These are phyloP conservation scores for Trichoderma sp. DNA, from an alignment of 2,329 filamentous ascomycete species.

Conservation along the genomic window DNA sequence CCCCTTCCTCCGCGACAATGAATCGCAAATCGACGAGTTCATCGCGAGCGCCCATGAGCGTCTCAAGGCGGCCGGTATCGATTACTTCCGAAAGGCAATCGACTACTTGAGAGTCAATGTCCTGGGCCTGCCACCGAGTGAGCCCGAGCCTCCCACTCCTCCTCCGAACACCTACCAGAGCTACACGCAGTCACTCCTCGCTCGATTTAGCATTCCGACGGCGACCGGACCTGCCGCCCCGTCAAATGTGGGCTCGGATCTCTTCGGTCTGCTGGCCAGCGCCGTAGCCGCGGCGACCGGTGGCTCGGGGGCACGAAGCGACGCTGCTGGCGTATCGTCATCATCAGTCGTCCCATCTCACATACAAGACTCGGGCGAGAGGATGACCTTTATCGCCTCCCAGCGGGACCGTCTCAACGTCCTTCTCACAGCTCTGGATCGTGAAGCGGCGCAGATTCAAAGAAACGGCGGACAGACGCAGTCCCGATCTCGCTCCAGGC, in stretches of 20 bases:
- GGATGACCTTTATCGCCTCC: constrained; percentile 71
- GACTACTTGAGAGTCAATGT: constrained; percentile 72
- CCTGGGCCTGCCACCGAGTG: constrained; percentile 67
- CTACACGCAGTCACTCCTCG: constrained; percentile 80
- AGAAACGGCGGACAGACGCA: constrained; percentile 32
- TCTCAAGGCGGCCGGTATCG: constrained; percentile 71
- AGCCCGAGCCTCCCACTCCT: constrained; percentile 37
- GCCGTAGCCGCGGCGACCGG: constrained; percentile 64
- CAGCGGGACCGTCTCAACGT: constrained; percentile 76
- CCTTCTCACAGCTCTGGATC: constrained; percentile 74
- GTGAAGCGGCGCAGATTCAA: constrained; percentile 66
- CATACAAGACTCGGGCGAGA: constrained; percentile 61
- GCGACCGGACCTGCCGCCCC: constrained; percentile 53
- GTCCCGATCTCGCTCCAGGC: constrained; percentile 24
- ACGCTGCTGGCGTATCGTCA: constrained; percentile 22
- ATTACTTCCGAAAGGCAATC: constrained; percentile 69
- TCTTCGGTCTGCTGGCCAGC: constrained; percentile 74
- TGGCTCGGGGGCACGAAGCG: constrained; percentile 37
- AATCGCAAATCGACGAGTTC: constrained; percentile 83
- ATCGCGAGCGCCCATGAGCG: constrained; percentile 79
- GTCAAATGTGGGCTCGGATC: constrained; percentile 53
- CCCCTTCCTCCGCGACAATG: constrained; percentile 84
- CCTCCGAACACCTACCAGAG: constrained; percentile 46
- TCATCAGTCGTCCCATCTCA: constrained; percentile 62
- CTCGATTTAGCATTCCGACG: constrained; percentile 78